These are phyloP conservation scores for Amauroascus niger DNA, from an alignment of 2,329 filamentous ascomycete genomes.

Conservation along the genomic window DNA sequence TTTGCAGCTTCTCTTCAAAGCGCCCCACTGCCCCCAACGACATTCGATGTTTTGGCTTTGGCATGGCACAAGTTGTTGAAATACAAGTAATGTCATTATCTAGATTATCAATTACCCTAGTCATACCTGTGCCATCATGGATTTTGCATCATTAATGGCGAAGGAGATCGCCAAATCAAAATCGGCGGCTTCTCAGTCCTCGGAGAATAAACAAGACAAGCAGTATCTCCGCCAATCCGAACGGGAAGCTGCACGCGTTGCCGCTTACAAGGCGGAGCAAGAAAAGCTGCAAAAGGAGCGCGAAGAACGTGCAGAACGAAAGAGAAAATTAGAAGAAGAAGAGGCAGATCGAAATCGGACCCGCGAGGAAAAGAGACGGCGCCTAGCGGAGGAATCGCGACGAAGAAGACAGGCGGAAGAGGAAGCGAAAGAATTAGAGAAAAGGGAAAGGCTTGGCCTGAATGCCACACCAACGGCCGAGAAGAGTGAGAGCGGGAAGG, in stretches of 20 bases:
- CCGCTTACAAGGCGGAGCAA: slow-evolving; percentile 74
- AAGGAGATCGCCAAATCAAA: slow-evolving; percentile 83
- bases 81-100: too few relatives aligned
- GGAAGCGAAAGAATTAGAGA: slow-evolving; percentile 58
- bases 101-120: background rate
- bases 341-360: slow-evolving; percentile 57
- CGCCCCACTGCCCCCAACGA: too few relatives aligned
- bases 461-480: slow-evolving; percentile 47
- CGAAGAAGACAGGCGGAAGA: slow-evolving; percentile 61
- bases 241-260: slow-evolving; percentile 69
- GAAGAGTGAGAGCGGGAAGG: slow-evolving; percentile 31
- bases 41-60: too few relatives aligned
- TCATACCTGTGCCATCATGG: slow-evolving; percentile 49
- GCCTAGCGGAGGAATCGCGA: slow-evolving; percentile 70
- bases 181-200: slow-evolving; percentile 33
- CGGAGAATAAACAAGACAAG: slow-evolving; percentile 31
- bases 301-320: slow-evolving; percentile 58
- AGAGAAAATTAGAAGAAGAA: slow-evolving; percentile 84
- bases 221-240: slow-evolving; percentile 84
- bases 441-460: slow-evolving; percentile 68
- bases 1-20: too few relatives aligned
- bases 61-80: too few relatives aligned
- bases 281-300: slow-evolving; percentile 62
- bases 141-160: slow-evolving; percentile 89
- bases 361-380: slow-evolving; percentile 71